Conservation (phyloP, 1,284 basidiomycete genomes). For the Stygiomarasmius scandens region DNA sequence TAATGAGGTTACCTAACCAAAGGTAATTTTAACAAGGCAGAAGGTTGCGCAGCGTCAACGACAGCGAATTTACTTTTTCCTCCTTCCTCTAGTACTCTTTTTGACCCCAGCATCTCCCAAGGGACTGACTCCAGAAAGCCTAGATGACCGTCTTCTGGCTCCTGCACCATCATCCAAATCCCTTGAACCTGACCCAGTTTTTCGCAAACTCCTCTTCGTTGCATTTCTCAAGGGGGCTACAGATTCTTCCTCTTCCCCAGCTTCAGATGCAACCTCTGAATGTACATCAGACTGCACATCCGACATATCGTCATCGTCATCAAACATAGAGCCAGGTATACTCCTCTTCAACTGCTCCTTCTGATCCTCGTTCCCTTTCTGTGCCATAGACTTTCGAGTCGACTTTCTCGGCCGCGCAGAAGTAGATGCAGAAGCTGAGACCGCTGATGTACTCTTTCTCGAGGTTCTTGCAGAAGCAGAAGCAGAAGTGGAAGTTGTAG, state of each 20-base stretch:
- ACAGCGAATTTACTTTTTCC: background rate
- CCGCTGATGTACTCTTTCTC: background rate
- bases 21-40: too few species aligned
- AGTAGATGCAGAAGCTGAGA: background rate
- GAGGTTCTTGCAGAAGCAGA: background rate
- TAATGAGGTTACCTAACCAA: too few species aligned
- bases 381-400: conserved; percentile 18
- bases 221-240: conserved; percentile 48
- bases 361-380: background rate
- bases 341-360: conserved; percentile 36
- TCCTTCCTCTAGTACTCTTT: conserved; percentile 5
- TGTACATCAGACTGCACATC: conserved; percentile 45
- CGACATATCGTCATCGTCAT: conserved; percentile 27
- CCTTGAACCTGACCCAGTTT: conserved; percentile 32
- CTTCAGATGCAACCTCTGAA: conserved; percentile 26
- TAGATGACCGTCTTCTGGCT: conserved; percentile 44
- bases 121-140: conserved; percentile 25
- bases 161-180: conserved; percentile 33
- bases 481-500: background rate
- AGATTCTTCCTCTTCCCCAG: conserved; percentile 50
- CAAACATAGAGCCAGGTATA: conserved; percentile 58
- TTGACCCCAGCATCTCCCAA: background rate
- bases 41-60: too few species aligned
- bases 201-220: conserved; percentile 26
- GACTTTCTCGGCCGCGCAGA: background rate